phyloP scores from a whole-genome alignment of 2,329 filamentous ascomycete species.

The Fusarium phyllophilum region DNA sequence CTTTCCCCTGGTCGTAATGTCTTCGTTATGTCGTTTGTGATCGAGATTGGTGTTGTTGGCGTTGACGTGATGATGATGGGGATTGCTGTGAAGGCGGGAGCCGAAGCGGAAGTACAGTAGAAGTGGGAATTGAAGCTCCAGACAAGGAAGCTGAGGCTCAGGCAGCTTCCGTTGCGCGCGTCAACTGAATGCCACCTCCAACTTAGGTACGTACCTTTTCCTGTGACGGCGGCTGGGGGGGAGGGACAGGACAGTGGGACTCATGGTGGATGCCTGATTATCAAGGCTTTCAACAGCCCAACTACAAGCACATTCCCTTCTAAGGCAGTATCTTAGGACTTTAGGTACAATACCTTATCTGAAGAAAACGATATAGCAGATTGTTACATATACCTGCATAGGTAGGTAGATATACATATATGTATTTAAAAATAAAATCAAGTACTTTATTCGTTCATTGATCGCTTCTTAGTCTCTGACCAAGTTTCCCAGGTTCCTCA shows the following conservation, averaged over 20 bases:
- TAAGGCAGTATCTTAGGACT: neutral
- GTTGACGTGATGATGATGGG: conserved; percentile 5
- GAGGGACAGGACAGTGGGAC: neutral
- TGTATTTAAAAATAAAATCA: neutral
- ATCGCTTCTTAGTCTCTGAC: conserved; percentile 24
- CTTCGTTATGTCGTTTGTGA: conserved; percentile 27
- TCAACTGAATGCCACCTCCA: conserved; percentile 44
- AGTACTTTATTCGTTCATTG: conserved; percentile 23
- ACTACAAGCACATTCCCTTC: neutral
- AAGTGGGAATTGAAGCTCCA: conserved; percentile 37
- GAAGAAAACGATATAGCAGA: neutral
- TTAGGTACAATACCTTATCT: neutral
- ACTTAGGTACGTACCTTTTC: conserved; percentile 21
- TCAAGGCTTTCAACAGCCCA: neutral
- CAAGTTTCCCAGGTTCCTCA: neutral
- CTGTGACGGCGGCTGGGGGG: conserved; percentile 2
- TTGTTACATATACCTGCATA: neutral
- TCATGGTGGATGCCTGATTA: neutral
- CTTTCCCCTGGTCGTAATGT: neutral
- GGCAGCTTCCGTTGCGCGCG: conserved; percentile 58
- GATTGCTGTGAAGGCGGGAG: conserved; percentile 11
- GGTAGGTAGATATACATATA: neutral
- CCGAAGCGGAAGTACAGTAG: conserved; percentile 13
- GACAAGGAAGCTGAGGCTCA: conserved; percentile 47
- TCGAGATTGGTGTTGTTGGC: conserved; percentile 8